Conservation (phyloP, 1,139 yeast species). For the Groenewaldozyma sp. region DNA sequence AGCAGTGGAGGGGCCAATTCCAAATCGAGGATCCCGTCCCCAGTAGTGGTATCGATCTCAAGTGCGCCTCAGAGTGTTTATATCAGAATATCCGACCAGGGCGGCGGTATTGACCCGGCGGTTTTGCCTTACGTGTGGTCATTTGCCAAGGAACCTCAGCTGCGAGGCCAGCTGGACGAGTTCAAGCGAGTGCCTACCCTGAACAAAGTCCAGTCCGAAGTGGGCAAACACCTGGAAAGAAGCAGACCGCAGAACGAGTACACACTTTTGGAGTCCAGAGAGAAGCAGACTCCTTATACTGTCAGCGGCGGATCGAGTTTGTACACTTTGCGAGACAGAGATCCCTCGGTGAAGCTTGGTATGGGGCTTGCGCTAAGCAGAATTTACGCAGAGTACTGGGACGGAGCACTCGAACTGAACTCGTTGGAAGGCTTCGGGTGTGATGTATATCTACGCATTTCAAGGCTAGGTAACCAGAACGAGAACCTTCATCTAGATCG, state of each 20-base stretch:
- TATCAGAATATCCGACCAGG: constrained; percentile 78
- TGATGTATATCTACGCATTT: constrained; percentile 71
- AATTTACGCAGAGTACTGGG: constrained; percentile 94
- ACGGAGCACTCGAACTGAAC: constrained; percentile 73
- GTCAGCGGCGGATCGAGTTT: constrained; percentile 18
- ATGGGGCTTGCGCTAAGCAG: constrained; percentile 87
- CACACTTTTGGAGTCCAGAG: constrained; percentile 2
- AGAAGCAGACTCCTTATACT: constrained; percentile 1
- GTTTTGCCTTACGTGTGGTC: constrained; percentile 67
- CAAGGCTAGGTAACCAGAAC: constrained; percentile 64
- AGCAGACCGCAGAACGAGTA: constrained; percentile 6
- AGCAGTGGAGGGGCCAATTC: not conserved
- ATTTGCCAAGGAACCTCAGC: constrained; percentile 38
- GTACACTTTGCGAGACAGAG: constrained; percentile 52
- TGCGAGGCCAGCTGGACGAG: constrained; percentile 23
- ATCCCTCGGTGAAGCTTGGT: constrained; percentile 67
- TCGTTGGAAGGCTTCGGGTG: constrained; percentile 87
- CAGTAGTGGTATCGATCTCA: constrained; percentile 62
- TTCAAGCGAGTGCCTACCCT: constrained; percentile 32
- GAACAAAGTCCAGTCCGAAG: constrained; percentile 26
- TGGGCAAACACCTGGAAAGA: constrained; percentile 14
- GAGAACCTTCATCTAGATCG: constrained; percentile 63
- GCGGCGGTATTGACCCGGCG: constrained; percentile 69
- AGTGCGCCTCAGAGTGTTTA: constrained; percentile 57
- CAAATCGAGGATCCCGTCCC: constrained; percentile 32